Base-by-base conservation (phyloP, 306 rosid species). In the Citrullus amarus region DNA sequence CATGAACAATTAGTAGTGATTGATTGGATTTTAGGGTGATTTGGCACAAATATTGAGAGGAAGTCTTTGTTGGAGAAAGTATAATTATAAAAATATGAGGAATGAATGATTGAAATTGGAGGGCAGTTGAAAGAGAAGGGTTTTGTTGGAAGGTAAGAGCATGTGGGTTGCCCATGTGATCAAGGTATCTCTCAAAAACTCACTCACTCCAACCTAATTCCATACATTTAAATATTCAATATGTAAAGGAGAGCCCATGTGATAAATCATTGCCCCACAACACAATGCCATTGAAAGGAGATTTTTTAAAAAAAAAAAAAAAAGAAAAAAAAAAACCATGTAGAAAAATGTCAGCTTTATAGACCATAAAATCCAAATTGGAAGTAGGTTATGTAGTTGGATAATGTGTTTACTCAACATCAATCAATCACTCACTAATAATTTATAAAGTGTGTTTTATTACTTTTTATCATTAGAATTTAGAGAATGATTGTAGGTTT, bases 91-190 rank as follows among this genome's bases (percentile, higher is more conserved):
- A 17, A 71, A 2, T 6, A 5, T 25, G 8, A 22, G 38, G 0
- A 62, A 12, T 62, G 71, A 51, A 32, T 51, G 62, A 73, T 30
- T 73, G 78, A 51, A 25, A 30, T 30, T 32, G 18, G 61, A 15
- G 39, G 77, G 76, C 28, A 69, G 55, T 69, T 43, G 39, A 69
- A 44, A 20, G 80, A 85, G 81, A 84, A 70, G 85, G 83, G 76
- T 80, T 76, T 48, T 77, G 82, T 78, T 78, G 86, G 80, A 83
- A 80, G 79, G 77, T 79, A 81, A 83, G 86, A 80, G 83, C 76
- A 90, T 90, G 92, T 93, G 96, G 83, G 69, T 34, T 77, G 88
- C 86, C 90, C 98, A 93, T 88, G 98, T 91, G 96, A 89, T 25
- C 28, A 25, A 84, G 81, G 80, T 85, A 90, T 85, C 86, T 76